These are phyloP conservation scores for Saprolegnia parasitica DNA, from an alignment of 352 stramenopile genomes.

Conservation along the genomic window DNA sequence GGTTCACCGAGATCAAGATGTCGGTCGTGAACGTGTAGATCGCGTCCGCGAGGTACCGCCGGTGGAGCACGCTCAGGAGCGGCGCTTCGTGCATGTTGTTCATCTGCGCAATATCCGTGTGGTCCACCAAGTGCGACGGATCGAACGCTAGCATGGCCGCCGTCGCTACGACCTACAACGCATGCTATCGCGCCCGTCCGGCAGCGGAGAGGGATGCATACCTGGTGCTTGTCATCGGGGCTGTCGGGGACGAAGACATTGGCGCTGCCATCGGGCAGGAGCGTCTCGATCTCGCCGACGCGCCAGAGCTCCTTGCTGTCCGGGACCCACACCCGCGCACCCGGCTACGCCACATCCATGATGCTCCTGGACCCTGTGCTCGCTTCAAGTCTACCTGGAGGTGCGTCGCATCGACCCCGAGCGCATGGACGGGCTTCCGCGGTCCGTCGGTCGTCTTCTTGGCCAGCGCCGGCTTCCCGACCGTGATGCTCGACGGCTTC, in stretches of 20 bases:
- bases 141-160: slow-evolving; percentile 50
- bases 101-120: slow-evolving; percentile 82
- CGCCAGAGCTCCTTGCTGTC: slow-evolving; percentile 72
- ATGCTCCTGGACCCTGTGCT: no score
- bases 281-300: slow-evolving; percentile 63
- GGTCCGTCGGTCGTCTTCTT: slow-evolving; percentile 9
- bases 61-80: slow-evolving; percentile 68
- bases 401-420: slow-evolving; percentile 17
- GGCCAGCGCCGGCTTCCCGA: background rate
- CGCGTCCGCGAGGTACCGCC: slow-evolving; percentile 70
- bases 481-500: slow-evolving; percentile 13
- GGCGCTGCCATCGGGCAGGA: slow-evolving; percentile 26
- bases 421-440: slow-evolving; percentile 6
- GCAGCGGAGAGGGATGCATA: background rate
- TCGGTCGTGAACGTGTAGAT: slow-evolving; percentile 87
- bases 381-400: no score
- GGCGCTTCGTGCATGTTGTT: slow-evolving; percentile 88
- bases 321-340: slow-evolving; percentile 53
- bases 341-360: background rate
- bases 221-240: slow-evolving; percentile 27
- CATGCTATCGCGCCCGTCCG: background rate
- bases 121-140: slow-evolving; percentile 75
- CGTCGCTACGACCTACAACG: slow-evolving; percentile 5
- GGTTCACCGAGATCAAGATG: slow-evolving; percentile 79
- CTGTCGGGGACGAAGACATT: slow-evolving; percentile 28